Evolutionary conservation across 2,329 filamentous ascomycete genomes (phyloP).

Genomic region (Davidsoniella eucalypti): DNA sequence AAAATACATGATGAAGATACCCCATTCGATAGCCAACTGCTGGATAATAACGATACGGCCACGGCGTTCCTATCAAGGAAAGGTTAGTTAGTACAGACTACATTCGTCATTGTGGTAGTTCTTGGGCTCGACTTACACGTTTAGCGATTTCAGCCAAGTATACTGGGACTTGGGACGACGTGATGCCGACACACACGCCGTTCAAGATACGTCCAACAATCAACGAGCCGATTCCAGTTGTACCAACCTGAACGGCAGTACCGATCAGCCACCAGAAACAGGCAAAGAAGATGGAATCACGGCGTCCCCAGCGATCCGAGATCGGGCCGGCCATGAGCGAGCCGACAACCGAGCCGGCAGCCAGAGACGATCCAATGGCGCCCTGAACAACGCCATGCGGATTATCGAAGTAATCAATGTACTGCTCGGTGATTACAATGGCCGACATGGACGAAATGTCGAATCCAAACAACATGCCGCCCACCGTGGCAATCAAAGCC

Average conservation of each 20-base stretch:
- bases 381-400: conserved; percentile 30
- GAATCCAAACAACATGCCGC: conserved; percentile 34
- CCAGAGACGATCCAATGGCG: conserved; percentile 34
- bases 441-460: conserved; percentile 43
- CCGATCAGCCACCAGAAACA: conserved; percentile 16
- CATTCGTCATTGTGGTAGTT: too few species aligned
- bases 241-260: conserved; percentile 15
- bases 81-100: neutral
- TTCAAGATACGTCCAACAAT: conserved; percentile 43
- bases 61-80: conserved; percentile 31
- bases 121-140: conserved; percentile 3
- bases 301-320: conserved; percentile 31
- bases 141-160: conserved; percentile 45
- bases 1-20: conserved; percentile 54
- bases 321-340: conserved; percentile 31
- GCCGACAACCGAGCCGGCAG: conserved; percentile 34
- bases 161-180: conserved; percentile 48
- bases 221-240: conserved; percentile 19
- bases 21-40: conserved; percentile 57
- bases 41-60: conserved; percentile 51
- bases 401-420: conserved; percentile 34
- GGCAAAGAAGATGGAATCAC: conserved; percentile 17
- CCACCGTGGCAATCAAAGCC: conserved; percentile 23
- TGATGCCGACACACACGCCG: conserved; percentile 44
- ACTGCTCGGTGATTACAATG: conserved; percentile 35